Evolutionary conservation across 352 stramenopile genomes (phyloP), one percentile per base, ranked within the genome.

Genomic region (Pythium pyrilobum): DNA sequence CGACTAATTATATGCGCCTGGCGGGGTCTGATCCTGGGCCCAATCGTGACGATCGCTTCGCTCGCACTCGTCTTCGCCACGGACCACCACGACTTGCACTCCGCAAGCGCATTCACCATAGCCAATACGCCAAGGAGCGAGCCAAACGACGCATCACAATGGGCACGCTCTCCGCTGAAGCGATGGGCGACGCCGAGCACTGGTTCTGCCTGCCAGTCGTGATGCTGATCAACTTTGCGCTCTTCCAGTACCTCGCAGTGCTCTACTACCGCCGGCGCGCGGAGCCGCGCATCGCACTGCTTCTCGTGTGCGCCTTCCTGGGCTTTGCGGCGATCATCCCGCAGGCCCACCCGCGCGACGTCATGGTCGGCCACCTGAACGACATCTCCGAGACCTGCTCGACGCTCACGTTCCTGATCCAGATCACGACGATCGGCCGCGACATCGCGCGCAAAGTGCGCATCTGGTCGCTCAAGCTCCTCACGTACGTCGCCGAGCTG

Each of bases 401-500:
- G 5, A 45, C 38, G 25, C 21, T 57, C 20, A 57, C 50, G 50
- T 57, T 57, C 21, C 25, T 57, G 21, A 40, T 43, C 3, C 65
- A 72, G 37, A 47, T 69, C 27, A 46, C 52, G 3, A 66, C 68
- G 29, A 72, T 67, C 37, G 60, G 54, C 16, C 49, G 48, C 9
- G 64, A 72, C 38, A 59, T 63, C 6, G 44, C 45, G 25, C 37
- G 50, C 29, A 63, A 67, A 28, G 50, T 66, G 27, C 58, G 44
- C 42, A 62, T 66, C 34, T 33, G 52, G 44, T 59, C 60, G 12
- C 38, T 72, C 25, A 38, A 42, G 20, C 36, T 60, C 37, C 45
- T 72, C 27, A 66, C 46, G 59, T 54, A 37, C 25, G 28, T 51
- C 2, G 36, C 50, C 15, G 62, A 73, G 23, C 24, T 50, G 15